A percentile compares a stretch with the other conserved stretches of the same genome.
Evolutionary conservation across 2,329 filamentous ascomycete species (phyloP).

Genomic region (Rasamsonia emersonii): DNA sequence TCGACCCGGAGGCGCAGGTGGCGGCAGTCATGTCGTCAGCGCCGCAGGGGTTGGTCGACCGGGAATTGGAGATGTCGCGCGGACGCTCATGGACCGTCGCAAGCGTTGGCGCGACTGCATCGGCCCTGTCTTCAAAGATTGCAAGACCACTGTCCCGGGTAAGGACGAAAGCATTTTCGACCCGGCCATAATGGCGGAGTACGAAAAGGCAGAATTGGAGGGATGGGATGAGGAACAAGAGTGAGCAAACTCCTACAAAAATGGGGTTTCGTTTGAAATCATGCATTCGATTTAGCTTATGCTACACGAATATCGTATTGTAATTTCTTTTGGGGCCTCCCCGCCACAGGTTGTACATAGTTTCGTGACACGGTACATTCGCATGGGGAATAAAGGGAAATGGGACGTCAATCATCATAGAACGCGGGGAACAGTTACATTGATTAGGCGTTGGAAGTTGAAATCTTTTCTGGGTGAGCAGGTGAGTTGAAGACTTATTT

Average conservation of each 20-base stretch:
- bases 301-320: no score
- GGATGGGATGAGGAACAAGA: conserved; percentile 75
- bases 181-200: conserved; percentile 59
- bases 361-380: no score
- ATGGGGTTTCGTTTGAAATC: conserved; percentile 3
- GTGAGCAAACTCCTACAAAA: conserved; percentile 21
- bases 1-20: conserved; percentile 58
- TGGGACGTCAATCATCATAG: no score
- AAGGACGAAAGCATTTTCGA: conserved; percentile 66
- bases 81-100: conserved; percentile 85
- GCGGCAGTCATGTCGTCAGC: conserved; percentile 51
- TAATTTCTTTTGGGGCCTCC: no score
- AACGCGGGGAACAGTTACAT: no score
- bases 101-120: conserved; percentile 86
- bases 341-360: no score
- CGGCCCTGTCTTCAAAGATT: conserved; percentile 80
- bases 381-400: no score
- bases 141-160: conserved; percentile 65
- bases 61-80: conserved; percentile 77
- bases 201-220: conserved; percentile 68
- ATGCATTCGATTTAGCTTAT: no score
- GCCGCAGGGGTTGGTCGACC: conserved; percentile 40
- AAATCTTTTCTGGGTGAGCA: no score
- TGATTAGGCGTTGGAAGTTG: no score
- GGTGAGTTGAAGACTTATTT: no score